Evolutionary conservation across 345 rosid species (phyloP).

Genomic region (Salix caprea): DNA sequence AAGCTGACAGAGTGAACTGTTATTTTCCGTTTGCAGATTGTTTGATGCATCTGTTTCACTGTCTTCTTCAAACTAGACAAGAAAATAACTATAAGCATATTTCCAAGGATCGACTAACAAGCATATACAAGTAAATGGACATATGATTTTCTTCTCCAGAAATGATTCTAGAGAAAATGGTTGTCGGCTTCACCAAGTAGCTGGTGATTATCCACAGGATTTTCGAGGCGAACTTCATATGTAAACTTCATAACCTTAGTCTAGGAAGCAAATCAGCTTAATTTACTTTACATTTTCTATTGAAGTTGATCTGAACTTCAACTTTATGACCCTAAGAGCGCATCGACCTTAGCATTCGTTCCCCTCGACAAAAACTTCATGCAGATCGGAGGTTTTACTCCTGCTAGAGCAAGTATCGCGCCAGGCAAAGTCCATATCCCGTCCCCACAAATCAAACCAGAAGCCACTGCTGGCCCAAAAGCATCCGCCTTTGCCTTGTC

Average conservation of each 20-base stretch:
- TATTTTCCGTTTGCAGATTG: not conserved
- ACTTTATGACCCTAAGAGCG: not conserved
- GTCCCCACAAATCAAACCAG: conserved; percentile 31
- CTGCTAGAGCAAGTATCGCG: conserved; percentile 26
- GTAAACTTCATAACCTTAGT: not conserved
- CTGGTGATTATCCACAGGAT: not conserved
- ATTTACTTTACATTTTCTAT: not conserved
- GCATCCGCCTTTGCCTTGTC: conserved; percentile 26
- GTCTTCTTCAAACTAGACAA: not conserved
- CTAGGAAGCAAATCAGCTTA: not conserved
- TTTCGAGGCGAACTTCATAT: not conserved
- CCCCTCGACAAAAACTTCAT: conserved; percentile 35
- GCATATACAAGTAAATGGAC: not conserved
- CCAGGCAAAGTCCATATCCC: not conserved
- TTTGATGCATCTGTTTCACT: not conserved
- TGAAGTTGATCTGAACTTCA: not conserved
- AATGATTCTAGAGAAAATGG: not conserved
- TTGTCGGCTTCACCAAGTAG: not conserved
- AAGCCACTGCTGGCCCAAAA: conserved; percentile 34
- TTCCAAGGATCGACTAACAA: not conserved
- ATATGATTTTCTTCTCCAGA: not conserved
- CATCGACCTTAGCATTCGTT: conserved; percentile 7
- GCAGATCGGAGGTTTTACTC: conserved; percentile 42
- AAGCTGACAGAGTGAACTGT: not conserved
- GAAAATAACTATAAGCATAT: not conserved